Percentiles rank a stretch among this genome's conserved stretches.
These are phyloP conservation scores for Penicillium ochrochloron DNA, from an alignment of 495 filamentous ascomycete genomes.

Conservation along the genomic window DNA sequence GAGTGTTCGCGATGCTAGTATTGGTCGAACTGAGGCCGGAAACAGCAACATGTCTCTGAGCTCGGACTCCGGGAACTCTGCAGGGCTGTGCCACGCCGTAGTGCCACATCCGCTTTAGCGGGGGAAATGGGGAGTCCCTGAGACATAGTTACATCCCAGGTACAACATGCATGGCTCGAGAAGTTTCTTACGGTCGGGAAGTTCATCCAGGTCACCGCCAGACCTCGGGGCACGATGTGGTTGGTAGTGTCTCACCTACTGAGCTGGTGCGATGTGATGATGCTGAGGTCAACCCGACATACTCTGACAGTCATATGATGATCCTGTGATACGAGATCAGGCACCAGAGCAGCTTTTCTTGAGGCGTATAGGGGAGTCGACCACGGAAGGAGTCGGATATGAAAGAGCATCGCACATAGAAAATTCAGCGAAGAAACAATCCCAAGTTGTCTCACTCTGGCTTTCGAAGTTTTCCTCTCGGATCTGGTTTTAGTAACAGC, in stretches of 20 bases:
- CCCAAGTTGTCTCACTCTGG: background rate
- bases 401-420: background rate
- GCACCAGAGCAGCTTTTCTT: background rate
- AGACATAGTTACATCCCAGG: slow-evolving; percentile 37
- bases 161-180: slow-evolving; percentile 9
- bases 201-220: slow-evolving; percentile 16
- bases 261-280: background rate
- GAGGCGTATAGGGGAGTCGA: background rate
- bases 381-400: background rate
- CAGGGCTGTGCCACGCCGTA: slow-evolving; percentile 2
- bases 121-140: slow-evolving; percentile 15
- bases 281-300: slow-evolving; percentile 1
- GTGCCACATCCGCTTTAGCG: slow-evolving; percentile 12
- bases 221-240: slow-evolving; percentile 10
- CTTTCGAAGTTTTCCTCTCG: background rate
- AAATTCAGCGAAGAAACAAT: background rate
- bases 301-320: background rate
- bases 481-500: background rate
- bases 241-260: slow-evolving; percentile 26
- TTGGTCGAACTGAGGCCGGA: background rate
- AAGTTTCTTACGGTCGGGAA: background rate
- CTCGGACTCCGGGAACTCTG: slow-evolving; percentile 2
- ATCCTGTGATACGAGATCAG: slow-evolving; percentile 4
- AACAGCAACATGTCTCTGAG: slow-evolving; percentile 4
- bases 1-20: slow-evolving; percentile 4